Percentiles rank a stretch among this genome's conserved stretches.
Conservation (phyloP, 148 eudicot species). For the Cornus suecica region DNA sequence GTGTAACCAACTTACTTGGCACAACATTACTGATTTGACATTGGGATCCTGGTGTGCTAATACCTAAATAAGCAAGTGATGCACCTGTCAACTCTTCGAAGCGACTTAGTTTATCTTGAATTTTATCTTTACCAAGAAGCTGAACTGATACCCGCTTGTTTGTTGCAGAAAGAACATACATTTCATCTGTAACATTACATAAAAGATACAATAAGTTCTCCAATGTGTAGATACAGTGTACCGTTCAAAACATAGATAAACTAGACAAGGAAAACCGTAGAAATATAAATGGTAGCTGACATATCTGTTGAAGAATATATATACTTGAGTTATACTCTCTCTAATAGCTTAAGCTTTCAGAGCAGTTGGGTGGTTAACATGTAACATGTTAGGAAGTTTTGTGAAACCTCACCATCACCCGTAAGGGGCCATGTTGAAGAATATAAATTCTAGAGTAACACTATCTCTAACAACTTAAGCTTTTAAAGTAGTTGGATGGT, state of each 20-base stretch:
- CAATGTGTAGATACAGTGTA: neutral
- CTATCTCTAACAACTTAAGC: too few relatives aligned
- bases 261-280: neutral
- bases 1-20: constrained; percentile 57
- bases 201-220: neutral
- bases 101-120: constrained; percentile 69
- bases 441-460: too few relatives aligned
- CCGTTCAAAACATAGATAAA: constrained; percentile 4
- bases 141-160: constrained; percentile 71
- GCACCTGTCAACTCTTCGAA: constrained; percentile 72
- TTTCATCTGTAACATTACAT: constrained; percentile 66
- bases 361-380: too few relatives aligned
- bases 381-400: too few relatives aligned
- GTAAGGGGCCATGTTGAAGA: too few relatives aligned
- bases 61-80: constrained; percentile 76
- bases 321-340: too few relatives aligned
- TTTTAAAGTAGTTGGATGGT: too few relatives aligned
- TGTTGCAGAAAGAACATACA: constrained; percentile 89
- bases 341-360: too few relatives aligned
- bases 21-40: constrained; percentile 40
- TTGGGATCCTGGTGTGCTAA: constrained; percentile 64
- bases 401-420: too few relatives aligned
- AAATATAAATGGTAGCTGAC: neutral
- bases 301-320: too few relatives aligned
- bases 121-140: constrained; percentile 80